Percentiles rank a stretch among this genome's conserved stretches.
Conservation (phyloP, 108 stramenopile genomes). For the Bacterosira constricta region DNA sequence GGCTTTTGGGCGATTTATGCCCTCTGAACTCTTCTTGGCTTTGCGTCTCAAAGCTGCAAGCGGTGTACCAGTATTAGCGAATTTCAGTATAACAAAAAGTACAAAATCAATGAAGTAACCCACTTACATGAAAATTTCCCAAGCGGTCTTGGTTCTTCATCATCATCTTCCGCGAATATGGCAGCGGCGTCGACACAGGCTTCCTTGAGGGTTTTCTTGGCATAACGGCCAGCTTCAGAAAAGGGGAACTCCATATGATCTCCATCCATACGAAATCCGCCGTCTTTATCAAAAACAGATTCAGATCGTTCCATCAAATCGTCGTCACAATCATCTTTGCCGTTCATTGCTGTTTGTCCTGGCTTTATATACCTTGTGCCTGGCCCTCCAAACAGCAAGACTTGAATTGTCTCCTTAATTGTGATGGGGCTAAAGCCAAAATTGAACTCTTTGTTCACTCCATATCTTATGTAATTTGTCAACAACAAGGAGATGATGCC, state of each 20-base stretch:
- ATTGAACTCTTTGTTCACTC: constrained; percentile 44
- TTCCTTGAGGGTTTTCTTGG: constrained; percentile 67
- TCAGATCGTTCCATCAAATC: too few species aligned
- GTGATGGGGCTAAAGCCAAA: constrained; percentile 62
- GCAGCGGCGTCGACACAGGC: constrained; percentile 56
- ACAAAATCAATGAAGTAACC: not conserved
- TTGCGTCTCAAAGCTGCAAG: too few species aligned
- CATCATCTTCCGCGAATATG: constrained; percentile 39
- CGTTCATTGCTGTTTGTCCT: too few species aligned
- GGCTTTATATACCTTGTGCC: constrained; percentile 49
- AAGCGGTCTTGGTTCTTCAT: not conserved
- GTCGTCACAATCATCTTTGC: too few species aligned
- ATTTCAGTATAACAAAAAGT: not conserved
- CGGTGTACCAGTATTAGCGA: too few species aligned
- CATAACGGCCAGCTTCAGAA: constrained; percentile 72
- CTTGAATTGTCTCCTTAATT: constrained; percentile 53
- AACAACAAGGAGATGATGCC: constrained; percentile 53
- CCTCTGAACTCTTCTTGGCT: too few species aligned
- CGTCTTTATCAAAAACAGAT: not conserved
- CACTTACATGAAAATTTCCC: constrained; percentile 17
- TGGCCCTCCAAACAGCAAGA: constrained; percentile 54
- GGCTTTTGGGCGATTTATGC: not conserved
- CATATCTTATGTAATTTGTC: constrained; percentile 55
- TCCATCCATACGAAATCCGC: constrained; percentile 44
- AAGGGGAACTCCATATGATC: constrained; percentile 87